Conservation (phyloP, 257 asterid species). For the Prunella vulgaris region DNA sequence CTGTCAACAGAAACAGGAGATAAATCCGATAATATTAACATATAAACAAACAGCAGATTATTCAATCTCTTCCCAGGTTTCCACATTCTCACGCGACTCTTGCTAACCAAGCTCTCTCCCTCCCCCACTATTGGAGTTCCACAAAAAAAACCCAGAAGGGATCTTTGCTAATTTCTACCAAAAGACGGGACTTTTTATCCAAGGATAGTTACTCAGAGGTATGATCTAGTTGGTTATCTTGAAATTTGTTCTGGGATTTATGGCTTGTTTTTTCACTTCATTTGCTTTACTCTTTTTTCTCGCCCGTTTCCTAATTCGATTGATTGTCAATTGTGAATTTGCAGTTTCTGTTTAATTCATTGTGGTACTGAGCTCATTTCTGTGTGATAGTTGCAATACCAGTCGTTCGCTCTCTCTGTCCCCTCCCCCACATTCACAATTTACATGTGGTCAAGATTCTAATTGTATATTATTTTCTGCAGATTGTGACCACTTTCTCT, state of each 20-base stretch:
- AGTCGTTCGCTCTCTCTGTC: neutral
- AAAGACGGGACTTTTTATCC: neutral
- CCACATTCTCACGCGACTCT: neutral
- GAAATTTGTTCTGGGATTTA: conserved; percentile 2
- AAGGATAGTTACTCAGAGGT: neutral
- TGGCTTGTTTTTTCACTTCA: neutral
- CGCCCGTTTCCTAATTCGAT: too few species aligned
- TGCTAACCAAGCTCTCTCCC: neutral
- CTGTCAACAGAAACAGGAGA: neutral
- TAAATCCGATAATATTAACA: neutral
- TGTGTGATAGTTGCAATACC: neutral
- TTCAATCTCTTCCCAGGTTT: conserved; percentile 6
- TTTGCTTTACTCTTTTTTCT: neutral
- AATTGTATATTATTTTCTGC: conserved; percentile 1
- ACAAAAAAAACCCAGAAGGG: neutral
- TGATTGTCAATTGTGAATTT: neutral
- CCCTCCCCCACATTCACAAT: neutral
- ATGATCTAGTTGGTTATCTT: conserved; percentile 5
- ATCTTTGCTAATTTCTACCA: neutral
- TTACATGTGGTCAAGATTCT: conserved; percentile 7
- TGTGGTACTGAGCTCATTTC: neutral
- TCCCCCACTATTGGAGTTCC: neutral
- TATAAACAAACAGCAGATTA: neutral
- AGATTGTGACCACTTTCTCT: neutral
- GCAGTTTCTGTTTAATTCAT: conserved; percentile 11